A percentile compares a stretch with the other conserved stretches of the same genome.
phyloP scores from a whole-genome alignment of 177 flowering plant genomes.

The Telopea speciosissima region DNA sequence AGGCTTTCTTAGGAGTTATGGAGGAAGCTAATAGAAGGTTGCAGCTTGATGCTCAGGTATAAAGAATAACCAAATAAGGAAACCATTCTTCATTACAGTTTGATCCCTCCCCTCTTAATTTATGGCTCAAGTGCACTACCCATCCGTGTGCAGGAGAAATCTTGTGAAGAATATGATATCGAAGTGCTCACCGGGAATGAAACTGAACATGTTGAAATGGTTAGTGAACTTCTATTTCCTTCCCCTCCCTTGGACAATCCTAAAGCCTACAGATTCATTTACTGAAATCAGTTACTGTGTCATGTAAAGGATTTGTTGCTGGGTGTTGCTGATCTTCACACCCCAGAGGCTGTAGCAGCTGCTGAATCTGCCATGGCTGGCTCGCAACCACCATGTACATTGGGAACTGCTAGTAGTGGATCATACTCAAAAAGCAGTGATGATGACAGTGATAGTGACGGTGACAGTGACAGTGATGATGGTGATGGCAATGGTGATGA shows the following conservation, averaged over 20 bases:
- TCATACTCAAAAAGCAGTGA: conserved; percentile 20
- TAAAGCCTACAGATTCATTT: not conserved
- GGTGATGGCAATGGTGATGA: conserved; percentile 17
- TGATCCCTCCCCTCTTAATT: conserved; percentile 2
- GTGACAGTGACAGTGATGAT: conserved; percentile 33
- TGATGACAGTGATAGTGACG: conserved; percentile 29
- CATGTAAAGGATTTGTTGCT: conserved; percentile 68
- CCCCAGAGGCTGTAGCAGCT: conserved; percentile 84
- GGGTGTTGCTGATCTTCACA: conserved; percentile 85
- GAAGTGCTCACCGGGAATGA: conserved; percentile 69
- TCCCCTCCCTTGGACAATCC: not conserved
- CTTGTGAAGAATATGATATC: conserved; percentile 49
- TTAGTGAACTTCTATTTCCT: conserved; percentile 13
- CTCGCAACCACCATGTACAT: conserved; percentile 26
- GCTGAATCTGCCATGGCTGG: conserved; percentile 73
- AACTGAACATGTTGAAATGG: conserved; percentile 79
- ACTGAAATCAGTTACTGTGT: not conserved
- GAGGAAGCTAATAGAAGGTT: conserved; percentile 70
- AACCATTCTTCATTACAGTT: not conserved
- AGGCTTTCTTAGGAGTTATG: conserved; percentile 69
- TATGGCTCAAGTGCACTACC: not conserved
- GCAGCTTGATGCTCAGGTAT: conserved; percentile 52
- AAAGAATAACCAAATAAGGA: not conserved
- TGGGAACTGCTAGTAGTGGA: conserved; percentile 22
- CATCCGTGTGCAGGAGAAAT: conserved; percentile 33